Percentiles rank a stretch among this genome's conserved stretches.
Evolutionary conservation across 2,329 filamentous ascomycete species (phyloP).

Genomic region (Colletotrichum liriopes): DNA sequence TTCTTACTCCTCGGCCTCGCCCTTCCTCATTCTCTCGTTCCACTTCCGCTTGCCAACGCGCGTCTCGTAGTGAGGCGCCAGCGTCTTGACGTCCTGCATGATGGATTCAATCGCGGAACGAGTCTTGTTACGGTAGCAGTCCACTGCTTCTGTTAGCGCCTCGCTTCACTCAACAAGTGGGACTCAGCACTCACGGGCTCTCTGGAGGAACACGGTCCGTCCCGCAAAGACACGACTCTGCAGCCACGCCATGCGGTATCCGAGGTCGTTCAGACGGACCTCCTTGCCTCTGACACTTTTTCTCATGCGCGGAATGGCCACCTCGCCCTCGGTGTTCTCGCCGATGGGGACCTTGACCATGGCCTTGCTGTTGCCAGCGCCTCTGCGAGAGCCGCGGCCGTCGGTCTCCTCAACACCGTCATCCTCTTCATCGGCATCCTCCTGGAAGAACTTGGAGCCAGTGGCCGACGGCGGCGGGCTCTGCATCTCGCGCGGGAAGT

Average conservation of each 20-base stretch:
- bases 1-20: constrained; percentile 48
- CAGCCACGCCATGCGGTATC: constrained; percentile 96
- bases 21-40: constrained; percentile 69
- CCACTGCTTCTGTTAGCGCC: constrained; percentile 71
- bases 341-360: constrained; percentile 75
- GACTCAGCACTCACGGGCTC: constrained; percentile 80
- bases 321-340: constrained; percentile 80
- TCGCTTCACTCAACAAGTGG: neutral
- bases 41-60: constrained; percentile 87
- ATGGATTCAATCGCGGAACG: constrained; percentile 83
- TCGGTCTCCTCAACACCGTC: constrained; percentile 68
- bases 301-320: constrained; percentile 83
- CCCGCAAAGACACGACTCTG: constrained; percentile 94
- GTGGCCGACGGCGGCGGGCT: constrained; percentile 83
- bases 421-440: constrained; percentile 74
- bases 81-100: constrained; percentile 80
- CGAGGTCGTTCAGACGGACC: constrained; percentile 91
- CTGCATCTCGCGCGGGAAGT: constrained; percentile 95
- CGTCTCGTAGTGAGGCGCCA: constrained; percentile 90
- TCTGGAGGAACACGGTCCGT: constrained; percentile 88
- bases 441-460: constrained; percentile 81
- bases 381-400: constrained; percentile 58
- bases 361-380: constrained; percentile 54
- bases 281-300: constrained; percentile 82
- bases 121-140: constrained; percentile 95